Evolutionary conservation across 1,284 basidiomycete species (phyloP).

Genomic region (Schizophyllum amplum): DNA sequence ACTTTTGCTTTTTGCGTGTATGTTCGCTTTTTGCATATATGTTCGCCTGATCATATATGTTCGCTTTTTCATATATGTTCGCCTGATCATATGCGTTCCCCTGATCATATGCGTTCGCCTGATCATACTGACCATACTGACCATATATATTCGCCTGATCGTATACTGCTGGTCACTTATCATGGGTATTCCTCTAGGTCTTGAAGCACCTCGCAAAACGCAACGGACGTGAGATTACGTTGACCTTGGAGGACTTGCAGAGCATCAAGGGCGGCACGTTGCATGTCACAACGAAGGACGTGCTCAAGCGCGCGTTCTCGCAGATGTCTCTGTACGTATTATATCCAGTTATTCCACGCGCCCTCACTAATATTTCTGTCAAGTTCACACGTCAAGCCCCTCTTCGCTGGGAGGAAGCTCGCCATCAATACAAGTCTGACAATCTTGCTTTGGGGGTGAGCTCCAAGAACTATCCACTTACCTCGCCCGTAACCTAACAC

Average conservation of each 20-base stretch:
- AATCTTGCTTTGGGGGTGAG: constrained; percentile 44
- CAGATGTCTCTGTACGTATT: constrained; percentile 29
- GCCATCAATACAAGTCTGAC: constrained; percentile 44
- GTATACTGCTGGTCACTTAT: not conserved
- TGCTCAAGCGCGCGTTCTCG: constrained; percentile 32
- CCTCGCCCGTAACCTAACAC: not conserved
- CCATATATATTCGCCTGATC: too few relatives aligned
- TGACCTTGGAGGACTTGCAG: constrained; percentile 37
- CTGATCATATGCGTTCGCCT: constrained; percentile 1
- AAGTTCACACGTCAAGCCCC: constrained; percentile 39
- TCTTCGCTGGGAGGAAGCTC: constrained; percentile 43
- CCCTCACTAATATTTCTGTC: not conserved
- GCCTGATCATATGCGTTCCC: constrained; percentile 10
- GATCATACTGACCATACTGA: too few relatives aligned
- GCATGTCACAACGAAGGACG: constrained; percentile 15
- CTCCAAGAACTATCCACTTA: constrained; percentile 1
- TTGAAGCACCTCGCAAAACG: constrained; percentile 41
- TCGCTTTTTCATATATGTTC: constrained; percentile 9
- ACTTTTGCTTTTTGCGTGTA: not conserved
- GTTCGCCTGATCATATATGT: constrained; percentile 5
- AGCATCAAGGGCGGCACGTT: constrained; percentile 23
- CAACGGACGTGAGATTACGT: constrained; percentile 38
- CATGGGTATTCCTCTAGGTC: constrained; percentile 20
- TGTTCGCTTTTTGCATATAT: constrained; percentile 1
- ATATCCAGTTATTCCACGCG: not conserved